Evolutionary conservation across 169 alveolate genomes (phyloP), one percentile per base, ranked within the genome.

Genomic region (Eimeria nieschulzi): DNA sequence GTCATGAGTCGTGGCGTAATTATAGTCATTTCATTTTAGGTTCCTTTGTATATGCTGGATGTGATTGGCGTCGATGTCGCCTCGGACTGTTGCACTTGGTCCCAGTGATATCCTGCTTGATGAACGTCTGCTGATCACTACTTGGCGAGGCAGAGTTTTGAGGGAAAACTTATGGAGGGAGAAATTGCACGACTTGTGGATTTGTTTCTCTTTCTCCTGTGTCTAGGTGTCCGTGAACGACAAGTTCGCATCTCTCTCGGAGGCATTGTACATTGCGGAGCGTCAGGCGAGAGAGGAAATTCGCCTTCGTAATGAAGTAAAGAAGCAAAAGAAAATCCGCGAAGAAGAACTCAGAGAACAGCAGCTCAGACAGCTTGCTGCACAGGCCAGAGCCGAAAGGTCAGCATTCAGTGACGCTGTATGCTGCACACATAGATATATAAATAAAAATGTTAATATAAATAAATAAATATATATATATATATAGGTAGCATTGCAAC

Each of bases 231-330:
- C 93, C 12, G 96, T 98, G 15, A 98, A 98, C 93, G 99, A 98
- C 93, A 98, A 97, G 91, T 98, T 98, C 91, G 99, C 99, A 7
- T 95, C 97, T 25, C 95, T 98, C 80, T 95, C 99, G 90, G 99
- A 99, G 90, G 96, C 98, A 54, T 93, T 99, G 79, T 97, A 97
- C 87, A 92, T 98, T 2, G 99, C 99, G 13, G 99, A 98, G 94
- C 96, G 98, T 75, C 96, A 98, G 85, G 99, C 99, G 0, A 96
- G 99, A 68, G 99, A 98, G 93, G 99, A 99, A 95, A 96, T 98
- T 26, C 97, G 98, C 83, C 98, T 98, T 86, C 94, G 99, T 79
- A 98, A 97, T 88, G 99, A 97, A 86, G 93, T 98, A 59, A 95
- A 78, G 94, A 95, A 91, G 91, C 95, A 90, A 93, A 95, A 66